These are phyloP conservation scores for Boehmeria nivea DNA, from an alignment of 306 rosid genomes.

Conservation along the genomic window DNA sequence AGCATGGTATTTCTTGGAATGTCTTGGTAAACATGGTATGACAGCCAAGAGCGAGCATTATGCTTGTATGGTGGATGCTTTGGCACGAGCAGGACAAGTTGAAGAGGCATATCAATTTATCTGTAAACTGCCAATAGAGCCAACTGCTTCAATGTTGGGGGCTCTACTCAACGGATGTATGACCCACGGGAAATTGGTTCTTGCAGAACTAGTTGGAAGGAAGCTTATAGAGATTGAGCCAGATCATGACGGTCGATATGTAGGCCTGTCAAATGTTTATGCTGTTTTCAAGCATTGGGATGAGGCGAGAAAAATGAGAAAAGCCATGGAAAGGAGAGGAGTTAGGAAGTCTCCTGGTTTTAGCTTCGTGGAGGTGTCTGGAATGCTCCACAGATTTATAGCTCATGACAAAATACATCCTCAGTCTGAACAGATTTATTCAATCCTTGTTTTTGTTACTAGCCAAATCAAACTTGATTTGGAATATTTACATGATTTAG, in stretches of 20 bases:
- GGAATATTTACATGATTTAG: constrained; percentile 25
- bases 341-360: constrained; percentile 16
- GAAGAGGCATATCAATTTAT: background rate
- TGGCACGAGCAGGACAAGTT: constrained; percentile 9
- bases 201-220: constrained; percentile 8
- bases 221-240: constrained; percentile 14
- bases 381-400: constrained; percentile 24
- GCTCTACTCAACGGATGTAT: constrained; percentile 9
- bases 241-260: constrained; percentile 11
- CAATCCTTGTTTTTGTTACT: constrained; percentile 44
- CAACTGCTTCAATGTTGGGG: constrained; percentile 13
- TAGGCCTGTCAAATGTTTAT: constrained; percentile 8
- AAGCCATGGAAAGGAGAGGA: constrained; percentile 16
- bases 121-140: background rate
- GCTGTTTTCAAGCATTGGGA: constrained; percentile 14
- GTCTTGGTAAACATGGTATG: background rate
- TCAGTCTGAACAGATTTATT: constrained; percentile 45
- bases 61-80: constrained; percentile 16
- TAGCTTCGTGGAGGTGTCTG: constrained; percentile 11
- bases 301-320: constrained; percentile 6
- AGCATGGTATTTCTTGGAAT: constrained; percentile 7
- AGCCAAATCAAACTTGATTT: constrained; percentile 50
- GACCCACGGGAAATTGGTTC: constrained; percentile 5
- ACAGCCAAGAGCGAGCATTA: constrained; percentile 13
- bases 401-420: constrained; percentile 69